Conservation (phyloP, 2,329 filamentous ascomycete species). For the Fusarium xyrophilum region DNA sequence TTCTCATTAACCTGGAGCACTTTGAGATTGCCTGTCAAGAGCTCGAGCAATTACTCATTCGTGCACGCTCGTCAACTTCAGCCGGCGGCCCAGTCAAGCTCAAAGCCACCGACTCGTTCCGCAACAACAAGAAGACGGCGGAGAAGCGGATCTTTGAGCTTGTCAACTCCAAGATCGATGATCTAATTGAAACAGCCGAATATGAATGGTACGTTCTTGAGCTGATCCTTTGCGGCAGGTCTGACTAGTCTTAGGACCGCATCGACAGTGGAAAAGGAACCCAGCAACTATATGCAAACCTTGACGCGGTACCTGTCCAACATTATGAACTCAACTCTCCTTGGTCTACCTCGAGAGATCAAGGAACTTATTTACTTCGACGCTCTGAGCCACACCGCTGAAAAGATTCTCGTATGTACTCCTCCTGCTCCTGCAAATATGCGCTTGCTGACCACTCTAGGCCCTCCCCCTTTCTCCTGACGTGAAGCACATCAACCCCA, state of each 20-base stretch:
- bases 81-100: conserved; percentile 81
- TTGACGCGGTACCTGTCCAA: conserved; percentile 91
- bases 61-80: conserved; percentile 81
- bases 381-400: conserved; percentile 87
- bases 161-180: conserved; percentile 98
- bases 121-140: conserved; percentile 89
- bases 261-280: conserved; percentile 69
- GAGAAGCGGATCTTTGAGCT: conserved; percentile 98
- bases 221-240: neutral
- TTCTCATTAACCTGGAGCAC: conserved; percentile 95
- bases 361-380: conserved; percentile 99
- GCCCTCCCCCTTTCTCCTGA: conserved; percentile 77
- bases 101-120: conserved; percentile 84
- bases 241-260: conserved; percentile 52
- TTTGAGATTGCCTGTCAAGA: conserved; percentile 94
- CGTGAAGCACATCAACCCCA: conserved; percentile 85
- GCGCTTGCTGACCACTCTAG: conserved; percentile 48
- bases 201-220: conserved; percentile 77
- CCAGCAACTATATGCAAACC: conserved; percentile 94
- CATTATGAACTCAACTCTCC: conserved; percentile 93
- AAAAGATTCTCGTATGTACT: conserved; percentile 74
- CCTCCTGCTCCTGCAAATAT: neutral
- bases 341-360: conserved; percentile 93
- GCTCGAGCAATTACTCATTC: conserved; percentile 83
- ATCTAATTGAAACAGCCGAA: conserved; percentile 94